Evolutionary conservation across 2,329 filamentous ascomycete genomes (phyloP).

Genomic region (Fusarium sp.): DNA sequence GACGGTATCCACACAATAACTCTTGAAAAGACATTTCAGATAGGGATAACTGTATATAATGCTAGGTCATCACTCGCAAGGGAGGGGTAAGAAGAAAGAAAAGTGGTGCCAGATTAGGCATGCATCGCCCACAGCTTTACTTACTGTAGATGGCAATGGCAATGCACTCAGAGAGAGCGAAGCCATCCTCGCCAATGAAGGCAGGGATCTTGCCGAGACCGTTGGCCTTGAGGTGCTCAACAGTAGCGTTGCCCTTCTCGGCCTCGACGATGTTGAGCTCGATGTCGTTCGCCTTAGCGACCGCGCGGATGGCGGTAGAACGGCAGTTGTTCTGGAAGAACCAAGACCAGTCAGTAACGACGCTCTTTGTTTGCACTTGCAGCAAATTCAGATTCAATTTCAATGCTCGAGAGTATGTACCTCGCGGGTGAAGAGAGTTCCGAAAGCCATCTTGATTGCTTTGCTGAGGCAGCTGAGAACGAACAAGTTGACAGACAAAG

Average conservation of each 20-base stretch:
- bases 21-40: constrained; percentile 73
- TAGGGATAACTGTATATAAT: constrained; percentile 96
- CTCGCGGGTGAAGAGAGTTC: constrained; percentile 91
- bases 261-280: constrained; percentile 87
- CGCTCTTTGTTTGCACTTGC: constrained; percentile 26
- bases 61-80: constrained; percentile 74
- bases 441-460: constrained; percentile 85
- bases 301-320: constrained; percentile 86
- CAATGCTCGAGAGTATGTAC: constrained; percentile 59
- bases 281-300: constrained; percentile 97
- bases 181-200: constrained; percentile 93
- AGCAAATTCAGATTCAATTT: constrained; percentile 24
- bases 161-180: constrained; percentile 86
- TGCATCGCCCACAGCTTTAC: constrained; percentile 53
- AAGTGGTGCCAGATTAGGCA: constrained; percentile 23
- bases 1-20: constrained; percentile 83
- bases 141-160: constrained; percentile 98
- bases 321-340: constrained; percentile 81
- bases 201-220: constrained; percentile 90
- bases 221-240: constrained; percentile 87
- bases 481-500: constrained; percentile 42
- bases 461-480: constrained; percentile 43
- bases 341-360: constrained; percentile 48
- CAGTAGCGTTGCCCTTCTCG: constrained; percentile 69
- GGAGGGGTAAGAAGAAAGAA: constrained; percentile 43